Conservation (phyloP, 352 stramenopile genomes). For the Pythium oligandrum region DNA sequence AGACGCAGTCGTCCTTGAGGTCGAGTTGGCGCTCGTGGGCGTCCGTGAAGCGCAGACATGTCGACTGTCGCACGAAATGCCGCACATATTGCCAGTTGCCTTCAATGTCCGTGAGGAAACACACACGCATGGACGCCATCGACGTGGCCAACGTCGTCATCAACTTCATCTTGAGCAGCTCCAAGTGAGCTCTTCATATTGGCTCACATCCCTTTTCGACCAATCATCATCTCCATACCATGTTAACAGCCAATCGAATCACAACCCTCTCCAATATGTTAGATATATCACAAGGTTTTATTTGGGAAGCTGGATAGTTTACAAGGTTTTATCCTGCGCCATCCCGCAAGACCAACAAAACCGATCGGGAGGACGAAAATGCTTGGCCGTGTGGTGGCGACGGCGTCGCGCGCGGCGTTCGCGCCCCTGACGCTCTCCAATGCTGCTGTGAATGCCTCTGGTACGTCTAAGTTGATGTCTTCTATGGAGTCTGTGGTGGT, state of each 20-base stretch:
- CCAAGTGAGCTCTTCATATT: not conserved
- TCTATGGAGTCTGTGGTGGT: slow-evolving; percentile 9
- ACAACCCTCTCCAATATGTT: too few relatives aligned
- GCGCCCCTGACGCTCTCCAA: slow-evolving; percentile 11
- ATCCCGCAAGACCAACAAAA: too few relatives aligned
- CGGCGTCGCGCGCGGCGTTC: slow-evolving; percentile 21
- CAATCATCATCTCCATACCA: slow-evolving; percentile 2
- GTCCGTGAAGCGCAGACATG: slow-evolving; percentile 45
- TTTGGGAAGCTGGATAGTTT: too few relatives aligned
- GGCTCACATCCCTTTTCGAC: slow-evolving; percentile 2
- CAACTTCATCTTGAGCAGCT: slow-evolving; percentile 9
- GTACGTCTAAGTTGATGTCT: slow-evolving; percentile 1
- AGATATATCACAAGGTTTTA: too few relatives aligned
- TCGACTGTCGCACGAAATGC: slow-evolving; percentile 53
- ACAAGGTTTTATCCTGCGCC: too few relatives aligned
- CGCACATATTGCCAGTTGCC: slow-evolving; percentile 79
- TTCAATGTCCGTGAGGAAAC: slow-evolving; percentile 75
- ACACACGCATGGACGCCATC: slow-evolving; percentile 31
- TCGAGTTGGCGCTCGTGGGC: slow-evolving; percentile 37
- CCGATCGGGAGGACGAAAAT: slow-evolving; percentile 3
- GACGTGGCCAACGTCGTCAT: slow-evolving; percentile 5
- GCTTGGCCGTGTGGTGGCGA: slow-evolving; percentile 21
- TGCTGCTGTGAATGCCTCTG: slow-evolving; percentile 3
- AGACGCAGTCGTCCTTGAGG: slow-evolving; percentile 60
- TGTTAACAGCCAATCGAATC: too few relatives aligned